Percentiles rank a stretch among this genome's conserved stretches.
phyloP scores from a whole-genome alignment of 441 rosid genomes.

The Jatropha podagrica region DNA sequence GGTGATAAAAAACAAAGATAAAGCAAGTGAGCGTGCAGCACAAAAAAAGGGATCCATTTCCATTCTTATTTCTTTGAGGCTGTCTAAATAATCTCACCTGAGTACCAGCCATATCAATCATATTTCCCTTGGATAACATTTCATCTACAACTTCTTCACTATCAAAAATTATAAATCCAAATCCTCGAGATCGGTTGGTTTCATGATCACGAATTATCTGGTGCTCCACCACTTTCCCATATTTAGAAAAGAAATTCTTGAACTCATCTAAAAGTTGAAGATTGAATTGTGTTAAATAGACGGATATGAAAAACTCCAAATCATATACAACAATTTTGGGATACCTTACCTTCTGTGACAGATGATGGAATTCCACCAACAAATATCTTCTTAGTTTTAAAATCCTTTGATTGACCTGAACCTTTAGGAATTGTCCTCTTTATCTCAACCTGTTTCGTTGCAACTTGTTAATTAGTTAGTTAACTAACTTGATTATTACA shows the following conservation, averaged over 20 bases:
- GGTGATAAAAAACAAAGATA: background rate
- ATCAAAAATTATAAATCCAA: constrained; percentile 88
- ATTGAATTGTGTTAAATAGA: background rate
- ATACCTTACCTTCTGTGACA: constrained; percentile 68
- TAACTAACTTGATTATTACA: background rate
- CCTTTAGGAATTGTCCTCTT: constrained; percentile 92
- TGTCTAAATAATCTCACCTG: constrained; percentile 62
- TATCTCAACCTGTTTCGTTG: constrained; percentile 70
- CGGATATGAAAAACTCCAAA: background rate
- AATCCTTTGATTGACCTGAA: constrained; percentile 66
- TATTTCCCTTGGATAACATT: constrained; percentile 74
- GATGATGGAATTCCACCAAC: constrained; percentile 87
- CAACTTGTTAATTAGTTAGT: background rate
- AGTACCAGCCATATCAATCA: constrained; percentile 90
- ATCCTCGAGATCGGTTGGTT: constrained; percentile 80
- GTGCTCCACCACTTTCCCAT: constrained; percentile 70
- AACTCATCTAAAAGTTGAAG: constrained; percentile 57
- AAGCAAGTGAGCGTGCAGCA: constrained; percentile 12
- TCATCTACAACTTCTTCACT: constrained; percentile 86
- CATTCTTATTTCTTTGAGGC: constrained; percentile 28
- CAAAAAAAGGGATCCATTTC: constrained; percentile 11
- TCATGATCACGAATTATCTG: constrained; percentile 90
- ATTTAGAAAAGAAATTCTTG: constrained; percentile 66
- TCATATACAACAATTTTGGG: background rate
- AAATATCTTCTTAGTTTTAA: constrained; percentile 88